A percentile compares a stretch with the other conserved stretches of the same genome.
Evolutionary conservation across 257 asterid genomes (phyloP).

Genomic region (Plantago elongata): DNA sequence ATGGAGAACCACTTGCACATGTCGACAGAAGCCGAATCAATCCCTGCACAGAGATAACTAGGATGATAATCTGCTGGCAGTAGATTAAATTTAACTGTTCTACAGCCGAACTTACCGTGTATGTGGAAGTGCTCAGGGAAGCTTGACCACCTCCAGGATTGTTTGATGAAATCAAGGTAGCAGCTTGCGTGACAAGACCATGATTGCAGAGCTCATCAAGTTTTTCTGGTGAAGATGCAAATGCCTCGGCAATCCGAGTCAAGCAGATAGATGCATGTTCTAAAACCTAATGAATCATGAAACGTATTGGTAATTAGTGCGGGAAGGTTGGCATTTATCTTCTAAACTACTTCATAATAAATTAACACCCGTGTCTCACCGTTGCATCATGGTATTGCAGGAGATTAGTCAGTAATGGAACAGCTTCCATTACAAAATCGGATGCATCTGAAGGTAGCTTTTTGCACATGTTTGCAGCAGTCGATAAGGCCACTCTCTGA

Average conservation of each 20-base stretch:
- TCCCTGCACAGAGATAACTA: slow-evolving; percentile 51
- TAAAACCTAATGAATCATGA: slow-evolving; percentile 51
- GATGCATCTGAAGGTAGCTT: slow-evolving; percentile 94
- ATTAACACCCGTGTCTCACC: slow-evolving; percentile 36
- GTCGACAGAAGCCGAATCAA: slow-evolving; percentile 84
- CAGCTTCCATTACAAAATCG: slow-evolving; percentile 98
- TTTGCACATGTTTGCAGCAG: slow-evolving; percentile 99
- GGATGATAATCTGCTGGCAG: slow-evolving; percentile 21
- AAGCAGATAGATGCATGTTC: slow-evolving; percentile 94
- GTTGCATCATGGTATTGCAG: slow-evolving; percentile 95
- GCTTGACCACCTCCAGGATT: slow-evolving; percentile 89
- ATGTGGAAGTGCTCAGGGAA: slow-evolving; percentile 83
- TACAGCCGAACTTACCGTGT: slow-evolving; percentile 48
- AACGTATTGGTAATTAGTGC: background rate
- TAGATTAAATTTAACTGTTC: background rate
- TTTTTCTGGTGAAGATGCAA: slow-evolving; percentile 85
- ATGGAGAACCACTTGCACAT: slow-evolving; percentile 86
- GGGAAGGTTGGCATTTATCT: too few relatives aligned
- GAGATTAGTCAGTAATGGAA: slow-evolving; percentile 89
- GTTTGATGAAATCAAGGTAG: slow-evolving; percentile 75
- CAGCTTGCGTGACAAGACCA: slow-evolving; percentile 91
- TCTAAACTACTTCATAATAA: background rate
- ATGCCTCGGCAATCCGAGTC: slow-evolving; percentile 97
- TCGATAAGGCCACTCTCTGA: slow-evolving; percentile 87
- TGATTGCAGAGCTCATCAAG: slow-evolving; percentile 91